Base-by-base conservation (phyloP, 179 eudicot genomes). In the Corrigiola litoralis region DNA sequence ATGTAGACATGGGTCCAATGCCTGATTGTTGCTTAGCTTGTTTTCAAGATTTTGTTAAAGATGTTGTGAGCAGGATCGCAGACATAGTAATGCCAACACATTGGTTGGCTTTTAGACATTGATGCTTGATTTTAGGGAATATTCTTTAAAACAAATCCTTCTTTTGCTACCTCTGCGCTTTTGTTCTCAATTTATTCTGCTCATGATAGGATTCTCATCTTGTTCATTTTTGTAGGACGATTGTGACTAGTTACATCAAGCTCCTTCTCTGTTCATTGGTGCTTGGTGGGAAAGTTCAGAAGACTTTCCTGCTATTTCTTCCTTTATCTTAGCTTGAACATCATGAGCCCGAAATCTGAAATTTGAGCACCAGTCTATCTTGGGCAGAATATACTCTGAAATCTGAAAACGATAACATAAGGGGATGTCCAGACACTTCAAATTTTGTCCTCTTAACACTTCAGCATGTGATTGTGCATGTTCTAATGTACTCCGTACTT, bases 21-120 rank as follows among this genome's bases (percentile, higher is more conserved):
- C 59, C 47, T 56, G 75, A 70, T 57, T 77, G 70, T 65, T 85
- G 87, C 85, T 58, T 71, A 52, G 58, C 77, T 68, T 85, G 84
- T 75, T 77, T 85, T 46, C 75, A 80, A 76, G 51, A 24, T 37
- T 84, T 84, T 45, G 87, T 75, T 44, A 67, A 63, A 71, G 71
- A 67, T 52, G 75, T 70, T 58, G 87, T 81, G 61, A 77, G 68
- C 51, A 75, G 63, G 52, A 66, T 80, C 33, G 66, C 63, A 61
- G 69, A 66, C 63, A 58, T 40, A 50, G 32, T 46, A 67, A 17
- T 61, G 56, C 60, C 61, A 41, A 73, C 80, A 59, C 71, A 64
- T 21, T 63, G 61, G 75, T 61, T 63, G 44, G 57, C 59, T 34
- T 33, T 64, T 62, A 76, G 78, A 68, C 67, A 72, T 55, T 79